A percentile compares a stretch with the other conserved stretches of the same genome.
phyloP scores from a whole-genome alignment of 202 grass and related monocot genomes.

The Saccharum hybrid region DNA sequence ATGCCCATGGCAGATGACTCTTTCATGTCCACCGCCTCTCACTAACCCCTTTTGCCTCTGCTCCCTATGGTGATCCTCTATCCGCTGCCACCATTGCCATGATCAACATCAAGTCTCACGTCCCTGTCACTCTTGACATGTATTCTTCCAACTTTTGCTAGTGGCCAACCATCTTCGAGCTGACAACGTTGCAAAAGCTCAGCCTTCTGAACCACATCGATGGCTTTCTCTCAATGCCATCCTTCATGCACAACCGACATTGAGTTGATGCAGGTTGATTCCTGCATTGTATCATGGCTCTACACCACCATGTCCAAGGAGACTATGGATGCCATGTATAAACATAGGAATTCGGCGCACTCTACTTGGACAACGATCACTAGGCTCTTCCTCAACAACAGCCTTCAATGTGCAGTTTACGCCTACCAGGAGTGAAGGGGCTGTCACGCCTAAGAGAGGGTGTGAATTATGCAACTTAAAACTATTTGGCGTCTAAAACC shows the following conservation, averaged over 20 bases:
- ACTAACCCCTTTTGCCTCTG: no score
- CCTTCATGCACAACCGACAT: background rate
- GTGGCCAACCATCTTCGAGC: background rate
- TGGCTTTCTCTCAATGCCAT: background rate
- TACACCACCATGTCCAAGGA: background rate
- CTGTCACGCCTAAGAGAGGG: no score
- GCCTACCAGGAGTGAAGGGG: no score
- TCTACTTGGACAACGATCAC: accelerated
- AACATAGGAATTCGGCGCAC: accelerated
- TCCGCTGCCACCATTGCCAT: background rate
- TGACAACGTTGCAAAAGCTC: background rate
- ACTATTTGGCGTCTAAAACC: no score
- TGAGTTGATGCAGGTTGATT: background rate
- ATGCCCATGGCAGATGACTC: no score
- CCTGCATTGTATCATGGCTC: background rate
- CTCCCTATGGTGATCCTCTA: no score
- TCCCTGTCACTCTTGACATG: background rate
- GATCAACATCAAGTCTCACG: background rate
- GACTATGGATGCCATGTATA: background rate
- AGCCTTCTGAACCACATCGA: background rate
- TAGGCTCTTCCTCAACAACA: background rate
- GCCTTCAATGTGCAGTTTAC: background rate
- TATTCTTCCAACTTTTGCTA: background rate
- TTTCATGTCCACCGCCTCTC: no score
- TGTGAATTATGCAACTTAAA: no score